Evolutionary conservation across 2,329 filamentous ascomycete species (phyloP).

Genomic region (Neopestalotiopsis clavispora): DNA sequence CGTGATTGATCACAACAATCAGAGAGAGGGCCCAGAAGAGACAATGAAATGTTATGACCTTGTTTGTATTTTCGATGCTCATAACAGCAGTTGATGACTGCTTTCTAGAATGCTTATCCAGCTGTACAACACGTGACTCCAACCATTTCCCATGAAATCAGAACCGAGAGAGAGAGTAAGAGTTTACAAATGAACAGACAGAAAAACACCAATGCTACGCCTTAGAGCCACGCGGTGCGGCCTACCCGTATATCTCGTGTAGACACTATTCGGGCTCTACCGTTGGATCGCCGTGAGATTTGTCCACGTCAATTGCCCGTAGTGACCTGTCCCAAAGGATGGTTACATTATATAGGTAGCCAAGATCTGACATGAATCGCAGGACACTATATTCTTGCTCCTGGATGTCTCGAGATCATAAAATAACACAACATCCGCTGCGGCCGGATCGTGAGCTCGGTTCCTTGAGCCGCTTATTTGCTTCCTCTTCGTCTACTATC

Average conservation of each 20-base stretch:
- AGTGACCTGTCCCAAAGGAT: neutral
- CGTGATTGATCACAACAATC: neutral
- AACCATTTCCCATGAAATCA: conserved; percentile 9
- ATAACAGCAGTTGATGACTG: conserved; percentile 6
- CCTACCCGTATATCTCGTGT: neutral
- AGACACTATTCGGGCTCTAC: neutral
- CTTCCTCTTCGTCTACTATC: conserved; percentile 71
- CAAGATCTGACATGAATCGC: neutral
- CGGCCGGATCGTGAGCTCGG: conserved; percentile 31
- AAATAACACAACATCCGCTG: conserved; percentile 39
- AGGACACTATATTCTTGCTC: neutral
- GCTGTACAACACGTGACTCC: conserved; percentile 15
- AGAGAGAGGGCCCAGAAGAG: neutral
- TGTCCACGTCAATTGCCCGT: neutral
- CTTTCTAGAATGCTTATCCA: conserved; percentile 19
- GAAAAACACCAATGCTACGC: conserved; percentile 9
- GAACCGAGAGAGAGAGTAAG: conserved; percentile 14
- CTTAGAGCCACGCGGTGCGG: neutral
- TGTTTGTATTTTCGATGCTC: conserved; percentile 2
- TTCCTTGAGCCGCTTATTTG: conserved; percentile 63
- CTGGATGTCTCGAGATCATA: conserved; percentile 27
- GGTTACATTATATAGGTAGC: conserved; percentile 2
- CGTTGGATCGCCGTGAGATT: neutral
- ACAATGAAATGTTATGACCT: neutral
- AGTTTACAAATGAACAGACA: conserved; percentile 15